These are phyloP conservation scores for Epichloe coenophiala DNA, from an alignment of 2,329 filamentous ascomycete genomes.

Conservation along the genomic window DNA sequence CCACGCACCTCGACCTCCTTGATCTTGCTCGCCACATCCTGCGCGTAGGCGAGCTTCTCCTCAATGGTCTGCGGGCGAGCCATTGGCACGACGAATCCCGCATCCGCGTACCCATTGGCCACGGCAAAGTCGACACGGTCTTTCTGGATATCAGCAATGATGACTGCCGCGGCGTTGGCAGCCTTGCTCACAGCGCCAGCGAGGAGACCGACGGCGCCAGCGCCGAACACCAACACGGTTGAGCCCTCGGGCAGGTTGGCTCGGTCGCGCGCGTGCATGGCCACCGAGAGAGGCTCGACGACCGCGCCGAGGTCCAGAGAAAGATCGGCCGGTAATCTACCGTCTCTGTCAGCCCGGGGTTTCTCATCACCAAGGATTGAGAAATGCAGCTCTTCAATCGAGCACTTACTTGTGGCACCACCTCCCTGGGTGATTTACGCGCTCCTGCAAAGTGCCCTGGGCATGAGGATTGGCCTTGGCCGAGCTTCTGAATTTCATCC, in stretches of 20 bases:
- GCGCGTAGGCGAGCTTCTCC: constrained; percentile 38
- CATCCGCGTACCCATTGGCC: constrained; percentile 41
- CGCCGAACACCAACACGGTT: constrained; percentile 42
- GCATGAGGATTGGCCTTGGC: constrained; percentile 42
- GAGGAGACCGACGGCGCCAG: constrained; percentile 47
- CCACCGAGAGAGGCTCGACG: constrained; percentile 45
- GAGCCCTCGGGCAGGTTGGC: constrained; percentile 26
- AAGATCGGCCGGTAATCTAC: constrained; percentile 33
- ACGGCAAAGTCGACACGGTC: constrained; percentile 45
- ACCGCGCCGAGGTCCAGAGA: constrained; percentile 42
- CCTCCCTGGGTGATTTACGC: constrained; percentile 39
- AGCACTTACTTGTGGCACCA: constrained; percentile 40
- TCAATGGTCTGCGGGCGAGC: constrained; percentile 34
- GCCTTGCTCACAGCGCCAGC: constrained; percentile 43
- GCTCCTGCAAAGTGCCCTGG: constrained; percentile 46
- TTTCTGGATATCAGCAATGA: constrained; percentile 43
- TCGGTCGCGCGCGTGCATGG: constrained; percentile 40
- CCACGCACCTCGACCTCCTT: constrained; percentile 22
- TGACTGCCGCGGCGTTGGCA: constrained; percentile 27
- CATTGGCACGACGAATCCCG: constrained; percentile 34
- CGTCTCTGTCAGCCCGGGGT: not conserved
- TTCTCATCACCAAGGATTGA: not conserved
- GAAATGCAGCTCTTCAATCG: not conserved
- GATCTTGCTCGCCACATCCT: constrained; percentile 32
- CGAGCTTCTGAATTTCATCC: constrained; percentile 43